Evolutionary conservation across 257 asterid genomes (phyloP).

Genomic region (Anisodus acutangulus): DNA sequence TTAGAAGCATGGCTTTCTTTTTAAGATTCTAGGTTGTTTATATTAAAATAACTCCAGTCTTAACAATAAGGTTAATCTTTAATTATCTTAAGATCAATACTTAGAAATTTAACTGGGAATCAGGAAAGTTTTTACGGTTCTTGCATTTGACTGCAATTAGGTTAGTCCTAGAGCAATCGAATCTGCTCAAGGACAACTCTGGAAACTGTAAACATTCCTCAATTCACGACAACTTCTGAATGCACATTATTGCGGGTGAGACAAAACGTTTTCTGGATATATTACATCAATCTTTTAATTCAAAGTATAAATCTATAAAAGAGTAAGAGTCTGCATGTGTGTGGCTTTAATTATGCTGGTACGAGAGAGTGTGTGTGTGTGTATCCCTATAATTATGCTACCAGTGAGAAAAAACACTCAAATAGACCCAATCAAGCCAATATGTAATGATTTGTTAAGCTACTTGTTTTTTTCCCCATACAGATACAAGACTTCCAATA

Average conservation of each 20-base stretch:
- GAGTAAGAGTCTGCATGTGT: not conserved
- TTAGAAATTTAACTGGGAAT: not conserved
- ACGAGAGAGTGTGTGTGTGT: not conserved
- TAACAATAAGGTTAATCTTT: not conserved
- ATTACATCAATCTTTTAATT: not conserved
- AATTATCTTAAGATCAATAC: not conserved
- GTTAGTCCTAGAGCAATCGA: not conserved
- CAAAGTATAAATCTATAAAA: not conserved
- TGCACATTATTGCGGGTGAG: not conserved
- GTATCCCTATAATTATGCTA: not conserved
- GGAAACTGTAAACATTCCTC: not conserved
- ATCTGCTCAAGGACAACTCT: not conserved
- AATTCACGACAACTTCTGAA: conserved; percentile 7
- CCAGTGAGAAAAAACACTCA: not conserved
- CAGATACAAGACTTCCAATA: not conserved
- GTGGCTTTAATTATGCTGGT: too few species aligned
- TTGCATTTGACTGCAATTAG: not conserved
- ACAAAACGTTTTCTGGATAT: not conserved
- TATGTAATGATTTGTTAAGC: not conserved
- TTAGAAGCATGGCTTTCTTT: not conserved
- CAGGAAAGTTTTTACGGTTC: not conserved
- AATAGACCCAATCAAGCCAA: not conserved
- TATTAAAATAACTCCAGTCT: not conserved
- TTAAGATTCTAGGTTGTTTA: not conserved
- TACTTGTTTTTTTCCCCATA: not conserved